Percentiles rank a stretch among this genome's conserved stretches.
Conservation (phyloP, 306 rosid species). For the Ormosia emarginata region DNA sequence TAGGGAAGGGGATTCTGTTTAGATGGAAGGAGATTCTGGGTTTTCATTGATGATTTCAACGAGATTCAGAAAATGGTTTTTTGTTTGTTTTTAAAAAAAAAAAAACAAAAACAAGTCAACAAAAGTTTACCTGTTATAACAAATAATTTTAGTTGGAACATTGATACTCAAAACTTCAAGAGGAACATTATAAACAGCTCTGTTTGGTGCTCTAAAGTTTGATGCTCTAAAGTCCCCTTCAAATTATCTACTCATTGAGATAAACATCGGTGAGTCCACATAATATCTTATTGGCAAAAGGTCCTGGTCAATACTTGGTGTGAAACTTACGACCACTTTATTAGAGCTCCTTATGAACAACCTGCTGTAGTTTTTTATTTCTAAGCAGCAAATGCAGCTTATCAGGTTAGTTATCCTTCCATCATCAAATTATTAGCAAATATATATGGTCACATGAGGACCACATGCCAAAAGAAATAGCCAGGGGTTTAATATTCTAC, state of each 20-base stretch:
- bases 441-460: slow-evolving; percentile 14
- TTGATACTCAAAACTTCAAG: too few species aligned
- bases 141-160: too few species aligned
- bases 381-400: not conserved
- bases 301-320: slow-evolving; percentile 11
- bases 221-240: slow-evolving; percentile 11
- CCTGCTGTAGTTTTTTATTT: not conserved
- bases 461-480: slow-evolving; percentile 22
- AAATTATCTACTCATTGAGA: not conserved
- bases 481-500: slow-evolving; percentile 24
- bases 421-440: slow-evolving; percentile 27
- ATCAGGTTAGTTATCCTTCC: not conserved
- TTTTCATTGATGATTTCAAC: too few species aligned
- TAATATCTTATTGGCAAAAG: not conserved
- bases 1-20: too few species aligned
- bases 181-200: too few species aligned
- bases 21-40: too few species aligned
- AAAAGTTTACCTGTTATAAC: too few species aligned
- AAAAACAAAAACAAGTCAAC: too few species aligned
- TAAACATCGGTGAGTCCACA: slow-evolving; percentile 3
- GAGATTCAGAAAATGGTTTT: too few species aligned
- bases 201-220: too few species aligned
- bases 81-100: too few species aligned
- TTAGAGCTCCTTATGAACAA: not conserved
- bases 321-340: slow-evolving; percentile 25